Evolutionary conservation across 768 basidiomycete genomes (phyloP), one percentile per base, ranked within the genome.

Genomic region (Omphalotus guepiniiformis): DNA sequence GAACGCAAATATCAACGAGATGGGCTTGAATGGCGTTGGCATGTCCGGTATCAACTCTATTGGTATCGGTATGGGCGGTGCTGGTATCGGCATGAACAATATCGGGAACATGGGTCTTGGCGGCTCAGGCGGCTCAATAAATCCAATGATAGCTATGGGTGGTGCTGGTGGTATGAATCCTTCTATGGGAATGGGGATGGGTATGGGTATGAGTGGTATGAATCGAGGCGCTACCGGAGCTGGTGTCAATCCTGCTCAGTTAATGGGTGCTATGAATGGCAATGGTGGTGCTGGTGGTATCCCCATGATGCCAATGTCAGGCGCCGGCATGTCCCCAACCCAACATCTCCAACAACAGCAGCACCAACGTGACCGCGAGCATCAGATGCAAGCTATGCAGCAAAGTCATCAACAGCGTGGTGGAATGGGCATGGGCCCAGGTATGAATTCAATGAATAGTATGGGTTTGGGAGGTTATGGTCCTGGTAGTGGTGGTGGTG

Each of bases 1-100:
- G 46, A 47, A 47, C 19, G 39, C 16, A 36, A 47, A 47, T 32
- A 47, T 47, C 26, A 47, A 47, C 38, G 39, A 47, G 26, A 39
- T 39, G 46, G 29, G 27, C 46, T 39, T 38, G 37, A 26, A 28
- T 12, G 38, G 46, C 16, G 39, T 47, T 36, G 46, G 35, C 38
- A 47, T 47, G 37, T 30, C 35, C 21, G 37, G 37, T 28, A 47
- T 47, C 26, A 27, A 27, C 2, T 9, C n/a, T 32, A 38, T 36
- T 23, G 32, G 28, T 8, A 13, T 28, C 9, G 28, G 28, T 18
- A 44, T 38, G 36, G 45, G 45, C 19, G 45, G 45, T 18, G 45
- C 34, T 19, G 42, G 27, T 30, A 21, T 27, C 21, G 42, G 42
- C 13, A 40, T 40, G 21, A 40, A 40, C n/a, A n/a, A n/a, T n/a